These are phyloP conservation scores for Zygoascus biomembranicola DNA, from an alignment of 805 yeast species.

Conservation along the genomic window DNA sequence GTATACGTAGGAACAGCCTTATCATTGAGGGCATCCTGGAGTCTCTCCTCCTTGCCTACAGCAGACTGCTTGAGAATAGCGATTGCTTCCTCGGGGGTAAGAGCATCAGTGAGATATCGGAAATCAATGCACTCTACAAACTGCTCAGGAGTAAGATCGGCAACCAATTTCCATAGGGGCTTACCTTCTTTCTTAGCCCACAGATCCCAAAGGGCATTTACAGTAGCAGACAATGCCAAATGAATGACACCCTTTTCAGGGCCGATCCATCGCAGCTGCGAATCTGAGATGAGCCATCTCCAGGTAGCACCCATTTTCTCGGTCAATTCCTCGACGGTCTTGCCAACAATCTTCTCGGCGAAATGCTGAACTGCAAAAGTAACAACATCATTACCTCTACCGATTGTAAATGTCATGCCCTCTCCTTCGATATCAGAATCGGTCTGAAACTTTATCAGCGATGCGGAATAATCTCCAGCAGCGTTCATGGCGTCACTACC, in stretches of 20 bases:
- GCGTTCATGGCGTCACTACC: conserved; percentile 39
- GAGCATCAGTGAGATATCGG: conserved; percentile 35
- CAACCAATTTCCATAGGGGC: conserved; percentile 37
- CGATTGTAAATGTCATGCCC: conserved; percentile 38
- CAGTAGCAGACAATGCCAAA: conserved; percentile 34
- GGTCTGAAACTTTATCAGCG: conserved; percentile 30
- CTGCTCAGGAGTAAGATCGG: conserved; percentile 37
- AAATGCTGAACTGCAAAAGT: conserved; percentile 31
- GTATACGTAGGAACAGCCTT: conserved; percentile 38
- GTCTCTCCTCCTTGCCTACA: conserved; percentile 27
- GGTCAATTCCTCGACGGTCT: conserved; percentile 27
- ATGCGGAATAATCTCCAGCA: conserved; percentile 36
- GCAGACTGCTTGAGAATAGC: conserved; percentile 26
- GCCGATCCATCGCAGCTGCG: conserved; percentile 38
- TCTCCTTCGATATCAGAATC: conserved; percentile 29
- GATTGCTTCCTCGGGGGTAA: conserved; percentile 37
- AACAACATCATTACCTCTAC: conserved; percentile 33
- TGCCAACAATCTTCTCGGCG: conserved; percentile 32
- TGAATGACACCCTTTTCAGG: conserved; percentile 39
- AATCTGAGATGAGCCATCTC: conserved; percentile 34
- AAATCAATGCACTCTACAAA: conserved; percentile 35
- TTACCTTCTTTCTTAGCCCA: conserved; percentile 34
- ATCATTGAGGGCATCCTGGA: conserved; percentile 28
- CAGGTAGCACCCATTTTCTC: conserved; percentile 35
- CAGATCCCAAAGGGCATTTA: conserved; percentile 37